Percentiles rank a stretch among this genome's conserved stretches.
Conservation (phyloP, 2,329 filamentous ascomycete species). For the Madurella mycetomatis region DNA sequence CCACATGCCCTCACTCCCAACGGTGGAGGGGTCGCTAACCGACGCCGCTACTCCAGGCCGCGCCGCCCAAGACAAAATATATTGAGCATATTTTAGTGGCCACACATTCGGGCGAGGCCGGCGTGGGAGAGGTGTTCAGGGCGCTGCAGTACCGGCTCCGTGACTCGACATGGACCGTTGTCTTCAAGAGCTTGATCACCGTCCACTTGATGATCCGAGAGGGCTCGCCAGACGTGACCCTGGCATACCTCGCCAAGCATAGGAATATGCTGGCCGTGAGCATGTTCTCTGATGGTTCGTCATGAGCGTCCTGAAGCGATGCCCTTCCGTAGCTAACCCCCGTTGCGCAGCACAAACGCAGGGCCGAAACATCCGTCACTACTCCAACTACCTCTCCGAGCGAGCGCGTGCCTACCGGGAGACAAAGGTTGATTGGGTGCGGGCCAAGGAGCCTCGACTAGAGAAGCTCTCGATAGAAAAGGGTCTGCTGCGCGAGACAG, state of each 20-base stretch:
- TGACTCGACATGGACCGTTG: slow-evolving; percentile 99
- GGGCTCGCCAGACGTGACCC: slow-evolving; percentile 81
- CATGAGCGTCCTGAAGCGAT: background rate
- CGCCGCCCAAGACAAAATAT: slow-evolving; percentile 97
- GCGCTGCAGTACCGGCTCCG: slow-evolving; percentile 82
- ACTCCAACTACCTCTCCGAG: slow-evolving; percentile 80
- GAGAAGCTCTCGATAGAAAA: slow-evolving; percentile 88
- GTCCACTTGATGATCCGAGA: slow-evolving; percentile 97
- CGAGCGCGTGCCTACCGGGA: slow-evolving; percentile 77
- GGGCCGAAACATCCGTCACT: slow-evolving; percentile 88
- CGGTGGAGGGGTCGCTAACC: slow-evolving; percentile 7
- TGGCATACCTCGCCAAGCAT: slow-evolving; percentile 78
- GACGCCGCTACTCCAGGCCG: slow-evolving; percentile 55
- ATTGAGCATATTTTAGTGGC: slow-evolving; percentile 97
- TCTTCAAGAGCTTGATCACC: slow-evolving; percentile 95
- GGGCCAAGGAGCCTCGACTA: slow-evolving; percentile 73
- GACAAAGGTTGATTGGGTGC: slow-evolving; percentile 86
- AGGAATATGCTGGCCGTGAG: slow-evolving; percentile 82
- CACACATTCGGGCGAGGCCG: slow-evolving; percentile 89
- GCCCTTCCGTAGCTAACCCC: slow-evolving; percentile 12
- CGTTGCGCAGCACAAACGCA: slow-evolving; percentile 73
- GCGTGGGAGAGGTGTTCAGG: slow-evolving; percentile 92
- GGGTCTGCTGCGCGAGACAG: slow-evolving; percentile 85
- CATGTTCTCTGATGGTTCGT: slow-evolving; percentile 84
- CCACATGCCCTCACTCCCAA: background rate